Percentiles rank a stretch among this genome's conserved stretches.
Conservation (phyloP, 2,329 filamentous ascomycete species). For the Colletotrichum limetticola region DNA sequence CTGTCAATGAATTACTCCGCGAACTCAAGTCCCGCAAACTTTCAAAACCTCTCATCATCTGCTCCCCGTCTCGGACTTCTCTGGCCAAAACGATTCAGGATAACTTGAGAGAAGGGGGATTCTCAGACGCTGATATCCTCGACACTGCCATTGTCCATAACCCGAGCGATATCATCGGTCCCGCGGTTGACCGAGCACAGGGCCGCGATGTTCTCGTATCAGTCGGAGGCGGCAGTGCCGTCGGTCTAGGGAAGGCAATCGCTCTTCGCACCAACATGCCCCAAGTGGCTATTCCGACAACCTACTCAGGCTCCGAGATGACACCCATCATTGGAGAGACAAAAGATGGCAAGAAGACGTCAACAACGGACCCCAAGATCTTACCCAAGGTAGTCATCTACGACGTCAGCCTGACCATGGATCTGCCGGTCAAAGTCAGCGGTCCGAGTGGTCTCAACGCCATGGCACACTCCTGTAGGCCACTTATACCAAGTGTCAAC, state of each 20-base stretch:
- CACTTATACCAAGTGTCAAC: too few relatives aligned
- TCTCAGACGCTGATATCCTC: conserved; percentile 48
- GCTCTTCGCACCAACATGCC: conserved; percentile 62
- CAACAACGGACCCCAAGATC: conserved; percentile 27
- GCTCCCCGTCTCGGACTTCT: conserved; percentile 49
- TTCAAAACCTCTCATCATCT: conserved; percentile 49
- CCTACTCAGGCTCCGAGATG: conserved; percentile 70
- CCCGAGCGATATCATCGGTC: conserved; percentile 41
- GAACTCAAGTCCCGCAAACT: conserved; percentile 47
- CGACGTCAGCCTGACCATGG: conserved; percentile 33
- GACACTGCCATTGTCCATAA: conserved; percentile 46
- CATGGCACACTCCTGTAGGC: conserved; percentile 32
- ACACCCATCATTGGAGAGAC: conserved; percentile 51
- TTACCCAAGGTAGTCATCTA: conserved; percentile 34
- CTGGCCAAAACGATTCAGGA: conserved; percentile 47
- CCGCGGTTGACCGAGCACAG: conserved; percentile 41
- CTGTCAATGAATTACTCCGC: conserved; percentile 44
- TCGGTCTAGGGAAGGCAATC: conserved; percentile 67
- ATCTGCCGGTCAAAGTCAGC: conserved; percentile 29
- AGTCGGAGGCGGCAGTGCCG: conserved; percentile 71
- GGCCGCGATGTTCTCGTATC: conserved; percentile 67
- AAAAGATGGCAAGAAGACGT: conserved; percentile 34
- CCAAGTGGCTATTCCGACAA: conserved; percentile 70
- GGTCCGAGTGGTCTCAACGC: conserved; percentile 33
- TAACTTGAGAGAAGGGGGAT: conserved; percentile 34